Evolutionary conservation across 495 filamentous ascomycete species (phyloP).

Genomic region (Xylaria palmicola): DNA sequence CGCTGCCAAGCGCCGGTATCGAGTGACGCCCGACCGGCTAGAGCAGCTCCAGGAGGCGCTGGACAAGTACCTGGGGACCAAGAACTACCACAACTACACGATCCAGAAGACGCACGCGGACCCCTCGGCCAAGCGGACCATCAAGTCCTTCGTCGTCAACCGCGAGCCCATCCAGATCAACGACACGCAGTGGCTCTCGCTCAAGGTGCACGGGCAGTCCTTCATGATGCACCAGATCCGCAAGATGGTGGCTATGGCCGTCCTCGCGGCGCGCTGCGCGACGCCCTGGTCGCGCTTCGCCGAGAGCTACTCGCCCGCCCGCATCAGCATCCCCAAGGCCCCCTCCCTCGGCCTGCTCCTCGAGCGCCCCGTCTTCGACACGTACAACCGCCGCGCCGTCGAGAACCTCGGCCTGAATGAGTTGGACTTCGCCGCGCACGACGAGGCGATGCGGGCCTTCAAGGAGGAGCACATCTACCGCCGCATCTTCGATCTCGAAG

Average conservation of each 20-base stretch:
- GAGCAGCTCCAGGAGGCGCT: slow-evolving; percentile 70
- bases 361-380: slow-evolving; percentile 85
- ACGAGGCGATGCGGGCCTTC: slow-evolving; percentile 78
- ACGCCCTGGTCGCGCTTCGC: slow-evolving; percentile 62
- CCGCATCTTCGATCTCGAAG: slow-evolving; percentile 85
- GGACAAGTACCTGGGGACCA: slow-evolving; percentile 71
- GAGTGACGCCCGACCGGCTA: slow-evolving; percentile 69
- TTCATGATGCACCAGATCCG: slow-evolving; percentile 99
- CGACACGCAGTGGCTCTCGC: slow-evolving; percentile 89
- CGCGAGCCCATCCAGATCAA: slow-evolving; percentile 74
- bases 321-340: slow-evolving; percentile 89
- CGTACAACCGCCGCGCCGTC: slow-evolving; percentile 68
- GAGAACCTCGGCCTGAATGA: slow-evolving; percentile 53
- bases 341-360: slow-evolving; percentile 84
- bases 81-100: slow-evolving; percentile 95
- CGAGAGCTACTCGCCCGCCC: slow-evolving; percentile 63
- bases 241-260: slow-evolving; percentile 95
- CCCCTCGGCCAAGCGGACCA: slow-evolving; percentile 78
- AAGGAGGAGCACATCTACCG: slow-evolving; percentile 93
- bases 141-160: slow-evolving; percentile 81
- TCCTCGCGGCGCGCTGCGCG: slow-evolving; percentile 79
- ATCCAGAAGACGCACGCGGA: slow-evolving; percentile 79
- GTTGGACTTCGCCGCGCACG: slow-evolving; percentile 75
- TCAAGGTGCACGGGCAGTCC: slow-evolving; percentile 94
- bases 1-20: slow-evolving; percentile 74